phyloP scores from a whole-genome alignment of 2,329 filamentous ascomycete genomes.

The Sporothrix curviconia region DNA sequence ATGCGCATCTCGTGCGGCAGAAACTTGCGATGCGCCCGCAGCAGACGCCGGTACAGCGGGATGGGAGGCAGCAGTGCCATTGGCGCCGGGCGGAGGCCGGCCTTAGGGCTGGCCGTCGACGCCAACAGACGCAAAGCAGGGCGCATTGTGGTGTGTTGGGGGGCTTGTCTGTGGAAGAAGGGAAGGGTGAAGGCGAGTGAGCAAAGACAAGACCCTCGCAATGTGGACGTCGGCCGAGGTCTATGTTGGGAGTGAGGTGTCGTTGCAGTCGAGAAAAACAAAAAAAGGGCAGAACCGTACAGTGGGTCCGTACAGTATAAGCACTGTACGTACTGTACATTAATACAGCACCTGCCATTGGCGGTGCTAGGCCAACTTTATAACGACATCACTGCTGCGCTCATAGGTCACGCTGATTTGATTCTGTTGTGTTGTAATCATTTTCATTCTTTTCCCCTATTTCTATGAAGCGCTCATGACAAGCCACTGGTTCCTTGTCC shows the following conservation, averaged over 20 bases:
- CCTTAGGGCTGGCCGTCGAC: constrained; percentile 4
- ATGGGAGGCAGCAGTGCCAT: constrained; percentile 79
- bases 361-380: neutral
- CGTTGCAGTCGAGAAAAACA: neutral
- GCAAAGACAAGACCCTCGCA: neutral
- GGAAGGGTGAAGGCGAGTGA: neutral
- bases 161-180: no score
- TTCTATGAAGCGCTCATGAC: no score
- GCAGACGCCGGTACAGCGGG: constrained; percentile 77
- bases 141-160: neutral
- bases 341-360: neutral
- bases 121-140: constrained; percentile 10
- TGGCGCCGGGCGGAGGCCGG: constrained; percentile 32
- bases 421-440: no score
- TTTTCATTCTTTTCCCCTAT: no score
- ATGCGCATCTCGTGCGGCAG: constrained; percentile 68
- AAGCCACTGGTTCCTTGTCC: no score
- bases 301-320: neutral
- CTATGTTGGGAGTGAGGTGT: no score
- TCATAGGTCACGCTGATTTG: neutral
- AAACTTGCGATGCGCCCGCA: constrained; percentile 78
- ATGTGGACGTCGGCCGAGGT: neutral
- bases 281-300: no score
- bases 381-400: neutral
- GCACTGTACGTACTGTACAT: neutral